A percentile compares a stretch with the other conserved stretches of the same genome.
These are phyloP conservation scores for Coemansia reversa DNA, from an alignment of 192 early-diverging fungal genomes.

Conservation along the genomic window DNA sequence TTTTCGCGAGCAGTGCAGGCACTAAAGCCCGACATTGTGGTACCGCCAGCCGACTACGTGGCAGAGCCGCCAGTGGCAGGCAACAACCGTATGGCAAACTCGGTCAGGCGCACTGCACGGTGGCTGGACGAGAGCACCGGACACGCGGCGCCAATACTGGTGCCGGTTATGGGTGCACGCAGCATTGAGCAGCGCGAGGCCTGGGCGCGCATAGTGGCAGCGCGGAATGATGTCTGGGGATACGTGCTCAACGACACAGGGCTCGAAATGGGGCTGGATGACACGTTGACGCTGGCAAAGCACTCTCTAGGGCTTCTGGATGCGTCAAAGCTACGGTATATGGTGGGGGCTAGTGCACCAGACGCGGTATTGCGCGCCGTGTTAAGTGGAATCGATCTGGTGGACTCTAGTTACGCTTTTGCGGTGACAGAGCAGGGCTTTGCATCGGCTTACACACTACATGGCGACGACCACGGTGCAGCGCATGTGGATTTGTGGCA, in stretches of 20 bases:
- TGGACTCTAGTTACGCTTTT: conserved; percentile 68
- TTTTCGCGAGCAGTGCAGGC: conserved; percentile 32
- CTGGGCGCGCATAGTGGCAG: conserved; percentile 22
- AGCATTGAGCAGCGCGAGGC: conserved; percentile 37
- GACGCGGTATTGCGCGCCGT: conserved; percentile 42
- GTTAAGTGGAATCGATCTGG: conserved; percentile 64
- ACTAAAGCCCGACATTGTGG: conserved; percentile 38
- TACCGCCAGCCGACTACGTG: conserved; percentile 48
- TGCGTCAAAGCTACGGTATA: conserved; percentile 38
- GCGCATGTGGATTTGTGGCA: conserved; percentile 58
- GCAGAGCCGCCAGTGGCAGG: conserved; percentile 39
- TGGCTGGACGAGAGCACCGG: conserved; percentile 48
- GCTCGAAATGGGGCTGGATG: conserved; percentile 24
- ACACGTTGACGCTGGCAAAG: conserved; percentile 32
- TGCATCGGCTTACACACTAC: conserved; percentile 61
- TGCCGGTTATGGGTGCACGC: conserved; percentile 47
- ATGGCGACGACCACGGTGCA: background rate
- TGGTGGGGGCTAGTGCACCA: conserved; percentile 49
- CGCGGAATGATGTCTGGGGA: conserved; percentile 23
- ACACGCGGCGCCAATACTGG: conserved; percentile 38
- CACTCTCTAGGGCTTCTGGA: conserved; percentile 39
- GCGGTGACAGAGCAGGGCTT: conserved; percentile 66
- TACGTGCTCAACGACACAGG: conserved; percentile 44
- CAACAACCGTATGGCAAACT: conserved; percentile 52
- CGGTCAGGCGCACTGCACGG: conserved; percentile 33